These are phyloP conservation scores for Termitomyces sp. DNA, from an alignment of 768 basidiomycete species.

Conservation along the genomic window DNA sequence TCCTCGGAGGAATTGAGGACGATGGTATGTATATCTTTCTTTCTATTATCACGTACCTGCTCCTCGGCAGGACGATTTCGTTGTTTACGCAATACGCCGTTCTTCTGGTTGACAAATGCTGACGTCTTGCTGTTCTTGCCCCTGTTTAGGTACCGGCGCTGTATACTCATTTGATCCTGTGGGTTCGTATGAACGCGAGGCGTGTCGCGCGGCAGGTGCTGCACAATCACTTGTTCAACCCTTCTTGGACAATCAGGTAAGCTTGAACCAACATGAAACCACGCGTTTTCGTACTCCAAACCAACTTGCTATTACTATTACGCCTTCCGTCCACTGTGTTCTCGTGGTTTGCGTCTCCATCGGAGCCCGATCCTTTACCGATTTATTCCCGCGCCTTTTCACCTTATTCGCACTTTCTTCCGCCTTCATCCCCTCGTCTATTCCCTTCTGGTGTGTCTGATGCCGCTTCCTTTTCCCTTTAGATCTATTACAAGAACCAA, in stretches of 20 bases:
- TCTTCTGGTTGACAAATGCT: constrained; percentile 2
- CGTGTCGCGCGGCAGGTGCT: constrained; percentile 93
- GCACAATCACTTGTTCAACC: constrained; percentile 95
- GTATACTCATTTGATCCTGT: constrained; percentile 99
- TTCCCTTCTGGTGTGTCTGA: constrained; percentile 15
- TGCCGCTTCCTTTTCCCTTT: constrained; percentile 20
- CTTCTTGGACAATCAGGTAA: constrained; percentile 96
- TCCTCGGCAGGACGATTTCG: constrained; percentile 19
- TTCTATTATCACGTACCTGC: constrained; percentile 11
- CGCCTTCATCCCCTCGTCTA: constrained; percentile 12
- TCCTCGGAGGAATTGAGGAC: constrained; percentile 93
- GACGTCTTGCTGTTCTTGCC: constrained; percentile 7
- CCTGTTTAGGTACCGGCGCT: constrained; percentile 75
- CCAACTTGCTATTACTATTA: constrained; percentile 15
- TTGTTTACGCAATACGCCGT: constrained; percentile 4
- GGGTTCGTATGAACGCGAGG: constrained; percentile 95
- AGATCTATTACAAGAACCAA: constrained; percentile 99
- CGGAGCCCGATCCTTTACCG: constrained; percentile 43
- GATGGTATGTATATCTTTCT: constrained; percentile 66
- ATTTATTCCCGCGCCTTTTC: constrained; percentile 35
- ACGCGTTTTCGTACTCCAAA: constrained; percentile 17
- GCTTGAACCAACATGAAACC: constrained; percentile 25
- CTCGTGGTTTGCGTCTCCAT: constrained; percentile 12
- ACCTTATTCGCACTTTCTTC: constrained; percentile 15
- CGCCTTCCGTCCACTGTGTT: constrained; percentile 7